Conservation (phyloP, 2,329 filamentous ascomycete species). For the Calonectria naviculata region DNA sequence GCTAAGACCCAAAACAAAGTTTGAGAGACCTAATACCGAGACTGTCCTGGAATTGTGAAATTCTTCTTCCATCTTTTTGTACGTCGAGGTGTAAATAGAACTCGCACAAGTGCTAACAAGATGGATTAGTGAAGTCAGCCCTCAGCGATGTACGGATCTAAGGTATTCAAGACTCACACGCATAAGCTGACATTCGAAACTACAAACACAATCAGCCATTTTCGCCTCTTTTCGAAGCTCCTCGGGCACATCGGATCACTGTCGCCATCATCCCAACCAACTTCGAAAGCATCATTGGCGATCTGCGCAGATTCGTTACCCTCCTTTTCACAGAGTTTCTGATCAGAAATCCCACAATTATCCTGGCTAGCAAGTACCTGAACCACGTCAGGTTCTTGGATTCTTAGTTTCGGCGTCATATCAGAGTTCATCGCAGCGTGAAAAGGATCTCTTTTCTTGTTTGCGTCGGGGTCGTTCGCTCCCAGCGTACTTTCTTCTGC, state of each 20-base stretch:
- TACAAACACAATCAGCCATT: background rate
- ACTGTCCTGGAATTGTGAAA: slow-evolving; percentile 50
- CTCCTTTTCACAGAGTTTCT: no score
- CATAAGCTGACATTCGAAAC: background rate
- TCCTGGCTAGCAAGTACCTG: background rate
- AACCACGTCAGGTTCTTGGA: background rate
- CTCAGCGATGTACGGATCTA: background rate
- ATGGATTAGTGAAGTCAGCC: background rate
- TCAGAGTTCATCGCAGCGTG: background rate
- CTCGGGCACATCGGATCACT: background rate
- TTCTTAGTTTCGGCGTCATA: no score
- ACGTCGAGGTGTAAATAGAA: background rate
- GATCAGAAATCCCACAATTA: background rate
- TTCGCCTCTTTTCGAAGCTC: background rate
- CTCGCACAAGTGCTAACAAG: background rate
- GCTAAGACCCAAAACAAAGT: slow-evolving; percentile 81
- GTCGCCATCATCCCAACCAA: background rate
- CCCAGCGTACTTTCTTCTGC: no score
- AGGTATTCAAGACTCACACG: background rate
- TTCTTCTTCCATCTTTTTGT: background rate
- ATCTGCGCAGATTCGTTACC: no score
- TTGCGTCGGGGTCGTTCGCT: no score
- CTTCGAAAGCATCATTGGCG: background rate
- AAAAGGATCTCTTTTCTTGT: no score
- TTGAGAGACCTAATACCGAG: slow-evolving; percentile 82